Percentiles rank a stretch among this genome's conserved stretches.
Evolutionary conservation across 805 yeast species (phyloP).

Genomic region (Wickerhamomyces subpelliculosus): DNA sequence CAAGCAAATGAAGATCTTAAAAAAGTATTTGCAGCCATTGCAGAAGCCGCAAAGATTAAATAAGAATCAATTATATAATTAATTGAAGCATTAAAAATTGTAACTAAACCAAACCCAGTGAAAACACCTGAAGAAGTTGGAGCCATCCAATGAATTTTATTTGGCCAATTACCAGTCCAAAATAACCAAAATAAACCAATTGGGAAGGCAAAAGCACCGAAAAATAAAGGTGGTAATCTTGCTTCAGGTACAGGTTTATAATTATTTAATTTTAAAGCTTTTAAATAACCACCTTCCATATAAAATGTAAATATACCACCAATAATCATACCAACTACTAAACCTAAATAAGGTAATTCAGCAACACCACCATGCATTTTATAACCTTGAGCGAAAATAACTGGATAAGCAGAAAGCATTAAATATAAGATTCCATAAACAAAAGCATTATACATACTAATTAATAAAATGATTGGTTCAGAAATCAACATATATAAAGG

Average conservation of each 20-base stretch:
- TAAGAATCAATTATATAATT: conserved; percentile 72
- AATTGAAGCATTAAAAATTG: conserved; percentile 60
- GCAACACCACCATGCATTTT: conserved; percentile 56
- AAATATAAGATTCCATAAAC: conserved; percentile 75
- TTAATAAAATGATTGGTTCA: conserved; percentile 64
- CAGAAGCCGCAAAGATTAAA: conserved; percentile 68
- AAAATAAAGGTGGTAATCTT: conserved; percentile 69
- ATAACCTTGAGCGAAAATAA: conserved; percentile 59
- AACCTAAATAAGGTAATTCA: conserved; percentile 73
- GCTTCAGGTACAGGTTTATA: conserved; percentile 73
- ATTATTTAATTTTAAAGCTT: conserved; percentile 39
- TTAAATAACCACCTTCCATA: conserved; percentile 45
- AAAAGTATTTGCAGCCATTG: conserved; percentile 67
- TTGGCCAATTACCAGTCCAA: conserved; percentile 78
- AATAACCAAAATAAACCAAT: conserved; percentile 79
- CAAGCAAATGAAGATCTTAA: conserved; percentile 64
- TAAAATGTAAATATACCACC: conserved; percentile 49
- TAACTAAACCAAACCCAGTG: conserved; percentile 61
- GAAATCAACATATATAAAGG: conserved; percentile 60
- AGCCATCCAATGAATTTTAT: conserved; percentile 70
- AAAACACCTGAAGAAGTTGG: conserved; percentile 62
- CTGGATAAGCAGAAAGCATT: conserved; percentile 68
- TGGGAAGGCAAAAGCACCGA: conserved; percentile 66
- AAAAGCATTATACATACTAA: conserved; percentile 68
- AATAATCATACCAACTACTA: conserved; percentile 59